Conservation (phyloP, 192 early-diverging fungal genomes). For the Dissophora ornata region DNA sequence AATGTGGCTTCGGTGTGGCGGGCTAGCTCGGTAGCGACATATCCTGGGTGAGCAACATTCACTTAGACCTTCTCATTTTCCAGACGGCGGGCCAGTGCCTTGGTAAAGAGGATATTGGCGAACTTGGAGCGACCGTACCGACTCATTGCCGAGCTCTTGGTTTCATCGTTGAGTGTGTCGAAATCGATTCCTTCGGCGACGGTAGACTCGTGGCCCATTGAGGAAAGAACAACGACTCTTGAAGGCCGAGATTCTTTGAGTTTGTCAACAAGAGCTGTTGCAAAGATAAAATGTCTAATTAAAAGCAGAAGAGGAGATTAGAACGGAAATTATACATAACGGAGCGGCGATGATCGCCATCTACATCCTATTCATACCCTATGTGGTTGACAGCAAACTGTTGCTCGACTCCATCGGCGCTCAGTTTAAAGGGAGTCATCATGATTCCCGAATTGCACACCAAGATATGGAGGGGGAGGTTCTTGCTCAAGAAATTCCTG, state of each 20-base stretch:
- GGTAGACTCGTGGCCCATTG: constrained; percentile 12
- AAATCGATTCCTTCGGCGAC: constrained; percentile 38
- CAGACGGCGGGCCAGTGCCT: constrained; percentile 56
- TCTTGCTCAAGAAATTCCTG: constrained; percentile 29
- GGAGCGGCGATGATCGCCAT: too few species aligned
- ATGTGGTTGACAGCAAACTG: too few species aligned
- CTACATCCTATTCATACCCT: too few species aligned
- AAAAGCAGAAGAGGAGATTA: too few species aligned
- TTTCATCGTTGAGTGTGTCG: constrained; percentile 57
- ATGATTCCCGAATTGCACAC: constrained; percentile 50
- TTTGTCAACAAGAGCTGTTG: too few species aligned
- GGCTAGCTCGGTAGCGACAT: too few species aligned
- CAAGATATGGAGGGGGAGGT: constrained; percentile 60
- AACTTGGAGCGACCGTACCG: constrained; percentile 65
- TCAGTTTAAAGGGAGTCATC: constrained; percentile 21
- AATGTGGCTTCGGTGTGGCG: neutral
- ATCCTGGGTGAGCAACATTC: too few species aligned
- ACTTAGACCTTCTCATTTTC: too few species aligned
- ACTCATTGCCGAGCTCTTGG: neutral
- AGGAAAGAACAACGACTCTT: constrained; percentile 54
- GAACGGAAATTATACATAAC: too few species aligned
- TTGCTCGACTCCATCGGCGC: too few species aligned
- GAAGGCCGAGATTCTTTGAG: too few species aligned
- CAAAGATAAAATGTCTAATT: too few species aligned
- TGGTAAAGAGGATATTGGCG: constrained; percentile 61